phyloP scores from a whole-genome alignment of 805 yeast species.

The Ogataea paradorogensis region DNA sequence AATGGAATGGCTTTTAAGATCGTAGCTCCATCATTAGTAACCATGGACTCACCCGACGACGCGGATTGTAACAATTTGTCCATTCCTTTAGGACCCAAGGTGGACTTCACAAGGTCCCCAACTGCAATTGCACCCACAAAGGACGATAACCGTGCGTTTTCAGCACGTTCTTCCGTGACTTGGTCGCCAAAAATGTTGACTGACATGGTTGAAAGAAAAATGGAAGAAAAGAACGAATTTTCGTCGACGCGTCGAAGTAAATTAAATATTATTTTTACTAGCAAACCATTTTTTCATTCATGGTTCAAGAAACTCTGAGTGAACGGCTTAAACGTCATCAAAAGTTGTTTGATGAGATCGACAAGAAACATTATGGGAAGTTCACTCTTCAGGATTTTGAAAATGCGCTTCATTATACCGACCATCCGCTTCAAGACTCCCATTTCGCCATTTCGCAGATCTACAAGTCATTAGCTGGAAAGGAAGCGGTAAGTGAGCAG shows the following conservation, averaged over 20 bases:
- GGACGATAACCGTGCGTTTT: constrained; percentile 95
- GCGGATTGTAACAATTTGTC: constrained; percentile 91
- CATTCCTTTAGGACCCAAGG: constrained; percentile 99
- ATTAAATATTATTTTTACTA: constrained; percentile 1
- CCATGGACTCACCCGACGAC: constrained; percentile 69
- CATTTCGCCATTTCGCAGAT: constrained; percentile 56
- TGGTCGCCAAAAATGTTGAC: constrained; percentile 96
- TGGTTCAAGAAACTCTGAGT: constrained; percentile 94
- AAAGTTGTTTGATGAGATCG: constrained; percentile 95
- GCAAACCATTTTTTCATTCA: constrained; percentile 69
- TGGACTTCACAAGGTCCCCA: constrained; percentile 91
- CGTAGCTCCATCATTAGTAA: constrained; percentile 98
- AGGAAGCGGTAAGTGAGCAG: constrained; percentile 14
- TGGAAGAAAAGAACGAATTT: neutral
- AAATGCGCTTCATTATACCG: constrained; percentile 41
- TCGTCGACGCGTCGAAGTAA: constrained; percentile 9
- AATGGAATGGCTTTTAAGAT: constrained; percentile 90
- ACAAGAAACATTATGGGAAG: constrained; percentile 50
- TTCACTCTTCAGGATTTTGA: constrained; percentile 48
- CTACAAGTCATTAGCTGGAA: constrained; percentile 55
- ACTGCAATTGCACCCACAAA: constrained; percentile 99
- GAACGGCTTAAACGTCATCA: constrained; percentile 95
- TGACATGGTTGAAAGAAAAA: constrained; percentile 42
- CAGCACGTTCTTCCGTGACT: constrained; percentile 96
- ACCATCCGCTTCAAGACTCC: constrained; percentile 65